phyloP scores from a whole-genome alignment of 164 flowering plant species.

The Cinnamomum chago region DNA sequence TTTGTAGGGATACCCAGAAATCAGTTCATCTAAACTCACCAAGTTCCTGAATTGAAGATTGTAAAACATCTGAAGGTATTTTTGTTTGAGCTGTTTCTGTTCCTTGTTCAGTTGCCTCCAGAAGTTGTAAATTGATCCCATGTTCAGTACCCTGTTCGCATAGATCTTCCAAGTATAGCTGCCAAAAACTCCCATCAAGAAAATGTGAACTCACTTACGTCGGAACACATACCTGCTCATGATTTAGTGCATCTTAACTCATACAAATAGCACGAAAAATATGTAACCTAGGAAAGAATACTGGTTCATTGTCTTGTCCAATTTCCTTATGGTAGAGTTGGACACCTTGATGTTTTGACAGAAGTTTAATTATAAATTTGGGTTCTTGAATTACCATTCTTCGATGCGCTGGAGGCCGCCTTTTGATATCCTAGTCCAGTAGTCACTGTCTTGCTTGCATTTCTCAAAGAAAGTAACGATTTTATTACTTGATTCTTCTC shows the following conservation, averaged over 20 bases:
- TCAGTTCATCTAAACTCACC: constrained; percentile 37
- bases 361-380: neutral
- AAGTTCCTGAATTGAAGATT: constrained; percentile 65
- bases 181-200: constrained; percentile 18
- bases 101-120: constrained; percentile 78
- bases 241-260: neutral
- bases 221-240: neutral
- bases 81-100: constrained; percentile 65
- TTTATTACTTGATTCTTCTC: constrained; percentile 72
- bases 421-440: constrained; percentile 62
- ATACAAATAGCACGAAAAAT: neutral
- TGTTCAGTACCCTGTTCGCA: constrained; percentile 77
- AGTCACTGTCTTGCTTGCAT: constrained; percentile 53
- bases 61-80: constrained; percentile 79
- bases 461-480: constrained; percentile 84
- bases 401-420: constrained; percentile 67
- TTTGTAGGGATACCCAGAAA: neutral
- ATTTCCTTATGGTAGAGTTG: neutral
- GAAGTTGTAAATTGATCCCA: constrained; percentile 79
- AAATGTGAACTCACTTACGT: neutral
- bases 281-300: neutral
- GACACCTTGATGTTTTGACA: neutral
- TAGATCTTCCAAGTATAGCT: constrained; percentile 99
- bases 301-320: neutral
- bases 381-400: constrained; percentile 54